Evolutionary conservation across 768 basidiomycete genomes (phyloP).

Genomic region (Leccinum uliginosum): DNA sequence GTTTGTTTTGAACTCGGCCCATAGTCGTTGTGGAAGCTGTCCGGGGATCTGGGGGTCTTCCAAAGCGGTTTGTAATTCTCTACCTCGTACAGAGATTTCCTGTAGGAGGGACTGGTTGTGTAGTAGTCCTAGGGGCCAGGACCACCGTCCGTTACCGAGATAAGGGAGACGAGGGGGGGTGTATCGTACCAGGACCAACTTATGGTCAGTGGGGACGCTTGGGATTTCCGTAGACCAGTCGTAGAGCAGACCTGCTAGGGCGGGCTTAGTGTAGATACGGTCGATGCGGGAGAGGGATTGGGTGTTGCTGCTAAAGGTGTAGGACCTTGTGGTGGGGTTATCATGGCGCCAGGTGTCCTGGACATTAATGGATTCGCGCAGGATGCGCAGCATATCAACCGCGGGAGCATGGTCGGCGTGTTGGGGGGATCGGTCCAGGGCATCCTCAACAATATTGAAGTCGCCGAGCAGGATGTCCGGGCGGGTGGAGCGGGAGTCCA

Average conservation of each 20-base stretch:
- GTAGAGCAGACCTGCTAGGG: background rate
- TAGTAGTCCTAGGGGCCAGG: background rate
- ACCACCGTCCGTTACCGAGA: background rate
- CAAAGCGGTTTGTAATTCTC: background rate
- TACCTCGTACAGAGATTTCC: background rate
- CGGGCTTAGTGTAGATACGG: background rate
- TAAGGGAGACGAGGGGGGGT: background rate
- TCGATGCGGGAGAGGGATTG: background rate
- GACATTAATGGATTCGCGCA: background rate
- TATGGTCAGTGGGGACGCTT: constrained; percentile 1
- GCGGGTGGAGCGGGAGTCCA: constrained; percentile 11
- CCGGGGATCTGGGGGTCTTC: background rate
- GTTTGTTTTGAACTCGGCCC: background rate
- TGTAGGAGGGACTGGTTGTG: background rate
- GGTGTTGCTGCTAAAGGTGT: background rate
- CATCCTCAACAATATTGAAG: constrained; percentile 40
- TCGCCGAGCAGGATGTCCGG: constrained; percentile 33
- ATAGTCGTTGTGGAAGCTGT: background rate
- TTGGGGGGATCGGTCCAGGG: constrained; percentile 33
- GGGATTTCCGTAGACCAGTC: background rate
- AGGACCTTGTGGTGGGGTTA: background rate
- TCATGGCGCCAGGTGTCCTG: background rate
- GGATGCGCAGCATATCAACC: constrained; percentile 8
- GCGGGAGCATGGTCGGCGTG: constrained; percentile 11
- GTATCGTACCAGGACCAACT: background rate